Base-by-base conservation (phyloP, 228 moss, liverwort and hornwort genomes). In the Sphagnum fallax region DNA sequence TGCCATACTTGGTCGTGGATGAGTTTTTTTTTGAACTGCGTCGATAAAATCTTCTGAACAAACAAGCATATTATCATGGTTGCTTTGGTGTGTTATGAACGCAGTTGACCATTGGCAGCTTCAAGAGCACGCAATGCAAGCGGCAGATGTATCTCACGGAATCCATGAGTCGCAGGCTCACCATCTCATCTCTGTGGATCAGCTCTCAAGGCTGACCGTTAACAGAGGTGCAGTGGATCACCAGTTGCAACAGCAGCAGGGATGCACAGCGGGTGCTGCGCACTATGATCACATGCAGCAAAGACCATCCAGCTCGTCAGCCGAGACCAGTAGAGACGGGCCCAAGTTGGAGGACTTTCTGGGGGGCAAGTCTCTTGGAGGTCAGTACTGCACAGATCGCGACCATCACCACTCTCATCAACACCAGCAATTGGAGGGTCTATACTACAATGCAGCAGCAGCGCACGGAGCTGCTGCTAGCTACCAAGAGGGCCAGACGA, bases 261-360 rank as follows among this genome's bases (percentile, higher is more conserved):
- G 32, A 32, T 32, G 32, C 32, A 74, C 88, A 52, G 69, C 82
- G 8, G 82, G 87, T 69, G 78, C 68, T 50, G 82, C 79, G 65
- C 92, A 90, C 67, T 92, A 96, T 75, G 89, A 92, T 68, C 85
- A 92, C 75, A 75, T 67, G 47, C 15, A 62, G 52, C 32, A 32
- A 32, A 32, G 32, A 2, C 32, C 32, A 32, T 83, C 84, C 67
- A 65, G 78, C 16, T 80, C 70, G 53, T 75, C 90, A 49, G 80
- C 87, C 62, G 96, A 96, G 67, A 91, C 91, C 57, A 3, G 32
- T 32, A 83, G 91, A 32, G 90, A 91, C 61, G 94, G 90, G 65
- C 98, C 98, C 65, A 98, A 98, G 76, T 92, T 98, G 67, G 98
- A 98, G 72, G 94, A 98, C 79, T 98, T 98, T 69, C 76, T 98